Evolutionary conservation across 2,329 filamentous ascomycete genomes (phyloP).

Genomic region (Westerdykella ornata): DNA sequence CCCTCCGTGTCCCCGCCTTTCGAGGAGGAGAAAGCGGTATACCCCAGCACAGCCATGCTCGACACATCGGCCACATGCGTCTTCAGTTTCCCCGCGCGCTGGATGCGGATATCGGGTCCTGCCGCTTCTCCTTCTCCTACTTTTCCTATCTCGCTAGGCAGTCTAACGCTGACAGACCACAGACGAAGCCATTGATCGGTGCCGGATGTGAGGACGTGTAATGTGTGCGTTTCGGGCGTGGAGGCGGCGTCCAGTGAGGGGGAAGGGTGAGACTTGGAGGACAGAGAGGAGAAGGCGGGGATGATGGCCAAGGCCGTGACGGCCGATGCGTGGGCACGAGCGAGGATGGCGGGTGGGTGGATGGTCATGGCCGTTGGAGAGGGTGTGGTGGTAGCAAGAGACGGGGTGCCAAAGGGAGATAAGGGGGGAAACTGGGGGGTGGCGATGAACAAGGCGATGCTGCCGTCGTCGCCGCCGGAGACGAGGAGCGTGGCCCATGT

Average conservation of each 20-base stretch:
- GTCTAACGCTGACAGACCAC: conserved; percentile 27
- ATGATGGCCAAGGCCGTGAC: conserved; percentile 53
- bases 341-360: conserved; percentile 39
- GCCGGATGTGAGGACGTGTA: conserved; percentile 34
- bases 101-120: conserved; percentile 23
- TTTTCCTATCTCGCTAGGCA: not conserved
- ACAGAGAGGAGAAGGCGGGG: not conserved
- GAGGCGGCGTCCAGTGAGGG: no score
- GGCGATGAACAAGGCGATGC: conserved; percentile 50
- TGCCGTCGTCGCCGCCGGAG: conserved; percentile 85
- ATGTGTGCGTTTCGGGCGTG: conserved; percentile 2
- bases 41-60: conserved; percentile 41
- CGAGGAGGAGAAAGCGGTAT: not conserved
- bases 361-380: conserved; percentile 18
- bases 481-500: conserved; percentile 48
- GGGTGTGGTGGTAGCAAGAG: not conserved
- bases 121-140: not conserved
- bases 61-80: conserved; percentile 53
- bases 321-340: conserved; percentile 63
- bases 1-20: not conserved
- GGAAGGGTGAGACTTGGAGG: no score
- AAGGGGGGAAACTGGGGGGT: conserved; percentile 3
- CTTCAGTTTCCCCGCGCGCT: conserved; percentile 26
- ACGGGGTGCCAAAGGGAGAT: no score
- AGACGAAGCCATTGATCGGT: conserved; percentile 46